Base-by-base conservation (phyloP, 2,329 filamentous ascomycete genomes). In the Amphichorda felina region DNA sequence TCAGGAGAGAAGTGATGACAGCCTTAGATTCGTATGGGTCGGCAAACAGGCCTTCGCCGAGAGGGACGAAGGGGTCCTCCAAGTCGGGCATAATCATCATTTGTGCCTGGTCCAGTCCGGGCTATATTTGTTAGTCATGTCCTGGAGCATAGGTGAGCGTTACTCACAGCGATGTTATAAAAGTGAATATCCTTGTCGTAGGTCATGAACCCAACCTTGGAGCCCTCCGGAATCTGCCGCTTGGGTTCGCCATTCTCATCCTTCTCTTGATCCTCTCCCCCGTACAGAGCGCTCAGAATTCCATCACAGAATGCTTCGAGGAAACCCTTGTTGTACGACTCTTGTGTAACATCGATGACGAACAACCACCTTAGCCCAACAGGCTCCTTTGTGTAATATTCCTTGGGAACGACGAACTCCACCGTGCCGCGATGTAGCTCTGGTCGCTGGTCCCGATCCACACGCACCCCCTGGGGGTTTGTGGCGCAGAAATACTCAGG, bases 1-100 rank as follows among this genome's bases (percentile, higher is more conserved):
- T 77, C 34, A 98, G 69, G n/a, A 98, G 71, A n/a, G 82, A 82
- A 4, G 78, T 82, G 49, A 98, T 94, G 49, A 93, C 79, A 17
- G 77, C 66, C 67, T 82, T 89, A 31, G 86, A 91, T 55, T 94
- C 85, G 47, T 87, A 79, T 2, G 91, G 87, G 55, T 98, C 89
- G 13, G 96, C 89, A 55, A 96, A 96, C 8, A 98, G 68, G 13
- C 89, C 88, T 39, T 94, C 83, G 43, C 83, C 86, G 14, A 98
- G 67, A 3, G 91, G 88, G 13, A 96, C 78, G 54, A 98, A 98
- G 0, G 91, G 91, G 45, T 98, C 91, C 49, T 96, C 88, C 33
- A 98, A 72, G 53, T 98, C 91, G 4, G 91, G 84, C 85, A 98
- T 94, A 34, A 98, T 88, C 67, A 98, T 76, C 86, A 98, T 95